Base-by-base conservation (phyloP, 257 asterid species). In the Linderniella brevidens region DNA sequence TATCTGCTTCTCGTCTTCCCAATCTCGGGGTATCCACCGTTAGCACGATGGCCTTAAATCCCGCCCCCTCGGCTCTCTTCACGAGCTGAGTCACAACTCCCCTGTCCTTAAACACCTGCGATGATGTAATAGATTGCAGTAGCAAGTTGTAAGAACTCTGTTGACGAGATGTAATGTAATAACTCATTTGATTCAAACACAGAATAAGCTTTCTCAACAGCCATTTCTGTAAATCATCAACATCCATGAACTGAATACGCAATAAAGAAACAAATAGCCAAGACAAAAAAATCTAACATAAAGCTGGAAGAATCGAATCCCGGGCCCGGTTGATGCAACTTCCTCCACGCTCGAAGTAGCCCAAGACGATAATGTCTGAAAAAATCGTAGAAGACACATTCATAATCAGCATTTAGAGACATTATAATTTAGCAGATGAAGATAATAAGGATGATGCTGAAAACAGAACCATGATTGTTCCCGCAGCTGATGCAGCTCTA, bases 401-500 rank as follows among this genome's bases (percentile, higher is more conserved):
- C n/a, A n/a, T 25, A 25, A 2, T 25, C 6, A 6, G 32, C 32
- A 25, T 25, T 25, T 25, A 2, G 32, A 25, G 32, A 25, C n/a
- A n/a, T n/a, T n/a, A n/a, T n/a, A n/a, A n/a, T n/a, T n/a, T n/a
- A n/a, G n/a, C n/a, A n/a, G n/a, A n/a, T n/a, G n/a, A n/a, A n/a
- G n/a, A n/a, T n/a, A n/a, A n/a, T n/a, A n/a, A n/a, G n/a, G n/a
- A n/a, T n/a, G n/a, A n/a, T n/a, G n/a, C n/a, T n/a, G n/a, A n/a
- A n/a, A n/a, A n/a, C 32, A 6, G 32, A 58, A 87, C 97, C 97
- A 87, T 82, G 66, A 79, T 83, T 37, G 97, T 83, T 53, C 92
- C 92, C 54, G 97, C 95, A 45, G 95, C 77, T 54, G 97, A 75
- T 48, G 97, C 86, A 8, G 97, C 97, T 69, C 97, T 80, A 59